Evolutionary conservation across 78 protist species (phyloP).

Genomic region (Emiliania huxleyi): DNA sequence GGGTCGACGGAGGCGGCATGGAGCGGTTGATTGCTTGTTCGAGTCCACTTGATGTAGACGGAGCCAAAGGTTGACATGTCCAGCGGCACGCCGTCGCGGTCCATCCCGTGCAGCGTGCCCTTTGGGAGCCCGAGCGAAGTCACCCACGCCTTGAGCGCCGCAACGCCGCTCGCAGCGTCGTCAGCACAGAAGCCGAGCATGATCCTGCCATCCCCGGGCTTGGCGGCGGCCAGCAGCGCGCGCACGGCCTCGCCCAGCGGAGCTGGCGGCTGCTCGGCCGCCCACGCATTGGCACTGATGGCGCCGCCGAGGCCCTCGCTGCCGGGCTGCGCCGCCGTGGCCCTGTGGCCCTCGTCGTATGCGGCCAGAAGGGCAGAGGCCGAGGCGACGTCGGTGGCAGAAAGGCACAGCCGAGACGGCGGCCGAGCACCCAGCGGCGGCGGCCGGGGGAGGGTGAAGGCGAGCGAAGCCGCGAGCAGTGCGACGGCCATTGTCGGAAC

Average conservation of each 20-base stretch:
- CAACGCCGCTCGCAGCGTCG: neutral
- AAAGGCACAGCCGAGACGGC: too few species aligned
- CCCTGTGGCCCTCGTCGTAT: neutral
- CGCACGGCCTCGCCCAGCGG: neutral
- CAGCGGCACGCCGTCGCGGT: conserved; percentile 17
- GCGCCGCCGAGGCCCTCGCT: conserved; percentile 42
- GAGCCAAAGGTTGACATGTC: conserved; percentile 33
- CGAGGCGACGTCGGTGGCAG: too few species aligned
- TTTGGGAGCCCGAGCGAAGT: neutral
- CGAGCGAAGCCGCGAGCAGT: too few species aligned
- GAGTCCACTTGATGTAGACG: conserved; percentile 32
- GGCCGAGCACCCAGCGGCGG: too few species aligned
- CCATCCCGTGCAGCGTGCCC: conserved; percentile 41
- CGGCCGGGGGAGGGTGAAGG: too few species aligned
- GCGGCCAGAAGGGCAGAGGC: neutral
- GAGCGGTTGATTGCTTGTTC: neutral
- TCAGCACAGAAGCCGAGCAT: conserved; percentile 45
- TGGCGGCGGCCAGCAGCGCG: neutral
- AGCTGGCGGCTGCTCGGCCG: neutral
- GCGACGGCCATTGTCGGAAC: too few species aligned
- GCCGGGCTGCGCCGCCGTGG: neutral
- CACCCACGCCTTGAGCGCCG: conserved; percentile 7
- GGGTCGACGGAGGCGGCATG: neutral
- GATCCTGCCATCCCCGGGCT: neutral
- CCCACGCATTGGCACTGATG: neutral